Base-by-base conservation (phyloP, 2,329 filamentous ascomycete species). In the Aphanoascus verrucosus region DNA sequence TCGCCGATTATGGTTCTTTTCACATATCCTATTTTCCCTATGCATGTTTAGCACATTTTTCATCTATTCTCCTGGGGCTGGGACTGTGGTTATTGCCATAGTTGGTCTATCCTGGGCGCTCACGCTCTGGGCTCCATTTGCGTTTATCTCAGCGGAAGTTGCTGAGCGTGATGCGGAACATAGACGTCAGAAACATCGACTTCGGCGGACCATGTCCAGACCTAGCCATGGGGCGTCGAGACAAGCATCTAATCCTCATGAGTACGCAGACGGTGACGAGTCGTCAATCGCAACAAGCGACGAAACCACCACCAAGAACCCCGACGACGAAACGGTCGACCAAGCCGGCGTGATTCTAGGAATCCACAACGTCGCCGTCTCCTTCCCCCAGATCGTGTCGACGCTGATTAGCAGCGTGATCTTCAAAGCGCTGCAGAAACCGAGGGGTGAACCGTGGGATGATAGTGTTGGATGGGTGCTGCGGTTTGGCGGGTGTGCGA, bases 361-460 rank as follows among this genome's bases (percentile, higher is more conserved):
- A 7, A 89, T 97, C 52, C 91, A 97, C 74, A 97, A 97, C 68
- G 91, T 97, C 72, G 85, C 90, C 14, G 86, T 97, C 60, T 88
- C 90, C 0, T 83, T 88, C 4, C 91, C 91, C 1, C 91, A 97
- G 66, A 90, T 96, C 56, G 78, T 96, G 52, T 89, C 91, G 9
- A 96, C 89, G 5, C 72, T 96, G 28, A 82, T 86, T 20, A 91
- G 87, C 56, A 89, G 85, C 64, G 74, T 85, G 56, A 86, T 97
- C 57, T 97, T 97, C 73, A 84, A 82, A 64, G 73, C 84, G 40
- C 79, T 91, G 63, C 90, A 97, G 72, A 95, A 94, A 69, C 88
- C 88, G 0, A 79, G 91, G 58, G 90, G 89, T 3, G 80, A 78
- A 3, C 85, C 88, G 0, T 90, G 88, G 34, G 91, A 97, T 70